These are phyloP conservation scores for Fusarium buharicum DNA, from an alignment of 2,329 filamentous ascomycete species.

Conservation along the genomic window DNA sequence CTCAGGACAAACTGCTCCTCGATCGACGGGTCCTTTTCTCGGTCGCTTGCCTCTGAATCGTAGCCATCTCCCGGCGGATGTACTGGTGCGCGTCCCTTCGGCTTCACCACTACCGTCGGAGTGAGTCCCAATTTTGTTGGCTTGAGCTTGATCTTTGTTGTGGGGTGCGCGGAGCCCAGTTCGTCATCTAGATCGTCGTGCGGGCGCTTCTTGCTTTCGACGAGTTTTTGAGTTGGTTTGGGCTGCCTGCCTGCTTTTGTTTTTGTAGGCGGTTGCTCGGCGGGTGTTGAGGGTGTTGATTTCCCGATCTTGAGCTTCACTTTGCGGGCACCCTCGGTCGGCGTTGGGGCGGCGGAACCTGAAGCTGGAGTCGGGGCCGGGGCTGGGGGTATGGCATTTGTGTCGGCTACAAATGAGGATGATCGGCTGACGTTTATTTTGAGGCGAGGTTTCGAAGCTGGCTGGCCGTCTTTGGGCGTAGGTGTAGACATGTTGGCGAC, in stretches of 20 bases:
- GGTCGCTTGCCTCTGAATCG: conserved; percentile 94
- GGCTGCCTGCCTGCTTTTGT: conserved; percentile 70
- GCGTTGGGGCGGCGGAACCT: conserved; percentile 29
- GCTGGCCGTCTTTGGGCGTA: conserved; percentile 38
- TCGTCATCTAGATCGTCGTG: conserved; percentile 65
- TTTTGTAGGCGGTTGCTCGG: conserved; percentile 53
- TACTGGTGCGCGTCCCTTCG: conserved; percentile 73
- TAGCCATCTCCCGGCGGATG: conserved; percentile 88
- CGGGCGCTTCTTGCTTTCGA: conserved; percentile 70
- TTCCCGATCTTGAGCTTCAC: conserved; percentile 57
- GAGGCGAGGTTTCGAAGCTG: conserved; percentile 52
- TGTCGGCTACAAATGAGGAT: conserved; percentile 49
- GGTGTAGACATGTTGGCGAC: conserved; percentile 47
- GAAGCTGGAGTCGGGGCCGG: conserved; percentile 9
- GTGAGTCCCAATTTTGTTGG: conserved; percentile 53
- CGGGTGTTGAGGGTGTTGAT: conserved; percentile 54
- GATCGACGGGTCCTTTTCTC: conserved; percentile 85
- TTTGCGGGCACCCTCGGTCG: conserved; percentile 51
- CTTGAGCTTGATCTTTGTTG: conserved; percentile 66
- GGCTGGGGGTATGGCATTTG: conserved; percentile 32
- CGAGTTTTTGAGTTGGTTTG: conserved; percentile 68
- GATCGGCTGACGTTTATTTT: conserved; percentile 55
- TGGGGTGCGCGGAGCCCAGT: conserved; percentile 49
- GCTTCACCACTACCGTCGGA: conserved; percentile 62
- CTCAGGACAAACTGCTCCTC: conserved; percentile 91